phyloP scores from a whole-genome alignment of 164 flowering plant genomes.

The Nelumbo lutea region DNA sequence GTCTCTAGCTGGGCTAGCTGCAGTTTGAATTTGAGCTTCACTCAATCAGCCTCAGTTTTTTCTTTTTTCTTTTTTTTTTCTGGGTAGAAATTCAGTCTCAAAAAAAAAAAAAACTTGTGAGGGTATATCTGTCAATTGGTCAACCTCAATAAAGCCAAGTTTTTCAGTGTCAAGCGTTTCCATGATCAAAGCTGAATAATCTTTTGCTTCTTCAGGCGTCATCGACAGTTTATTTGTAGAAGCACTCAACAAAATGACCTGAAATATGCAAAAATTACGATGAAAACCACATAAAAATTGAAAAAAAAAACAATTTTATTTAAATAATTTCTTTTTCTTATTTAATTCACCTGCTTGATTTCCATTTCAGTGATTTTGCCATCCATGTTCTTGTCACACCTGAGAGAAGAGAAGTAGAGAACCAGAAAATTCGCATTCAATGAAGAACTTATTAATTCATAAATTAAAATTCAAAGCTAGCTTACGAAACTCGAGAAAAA shows the following conservation, averaged over 20 bases:
- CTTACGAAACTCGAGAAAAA: not conserved
- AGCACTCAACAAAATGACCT: slow-evolving; percentile 37
- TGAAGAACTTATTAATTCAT: too few species aligned
- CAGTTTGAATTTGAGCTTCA: not conserved
- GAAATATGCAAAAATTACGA: slow-evolving; percentile 8
- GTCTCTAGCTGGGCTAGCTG: slow-evolving; percentile 31
- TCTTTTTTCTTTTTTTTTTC: too few species aligned
- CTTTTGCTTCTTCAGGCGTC: slow-evolving; percentile 33
- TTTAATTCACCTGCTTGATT: slow-evolving; percentile 31
- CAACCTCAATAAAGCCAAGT: slow-evolving; percentile 39
- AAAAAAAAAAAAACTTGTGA: too few species aligned
- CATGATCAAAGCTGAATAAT: slow-evolving; percentile 38
- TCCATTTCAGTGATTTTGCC: slow-evolving; percentile 30
- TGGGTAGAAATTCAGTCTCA: too few species aligned
- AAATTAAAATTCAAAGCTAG: not conserved
- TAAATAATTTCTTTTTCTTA: not conserved
- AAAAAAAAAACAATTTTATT: not conserved
- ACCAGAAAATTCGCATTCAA: not conserved
- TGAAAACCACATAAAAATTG: not conserved
- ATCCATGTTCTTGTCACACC: slow-evolving; percentile 40
- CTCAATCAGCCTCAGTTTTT: not conserved
- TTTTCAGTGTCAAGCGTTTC: slow-evolving; percentile 32
- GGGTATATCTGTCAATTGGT: too few species aligned
- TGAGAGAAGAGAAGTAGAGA: not conserved
- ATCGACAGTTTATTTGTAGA: slow-evolving; percentile 36